Evolutionary conservation across 441 rosid species (phyloP), one percentile per base, ranked within the genome.

Genomic region (Jatropha podagrica): DNA sequence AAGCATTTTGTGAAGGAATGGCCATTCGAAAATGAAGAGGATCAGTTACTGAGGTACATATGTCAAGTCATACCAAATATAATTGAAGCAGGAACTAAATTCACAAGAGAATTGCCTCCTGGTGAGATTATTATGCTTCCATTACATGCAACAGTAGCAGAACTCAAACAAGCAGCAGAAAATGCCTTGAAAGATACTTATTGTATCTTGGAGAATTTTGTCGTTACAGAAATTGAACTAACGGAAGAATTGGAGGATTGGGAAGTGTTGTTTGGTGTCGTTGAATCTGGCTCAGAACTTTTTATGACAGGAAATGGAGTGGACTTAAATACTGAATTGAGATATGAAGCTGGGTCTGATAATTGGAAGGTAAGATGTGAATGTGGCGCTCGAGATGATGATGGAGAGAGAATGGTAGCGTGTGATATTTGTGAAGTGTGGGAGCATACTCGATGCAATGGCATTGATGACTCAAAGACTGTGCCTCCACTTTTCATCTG

Each of bases 341-440:
- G 82, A 78, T 86, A 73, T 49, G 90, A 95, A 84, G 89, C 93
- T 8, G 97, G 97, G 12, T 75, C 85, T 18, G 93, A 90, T 20
- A 89, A 85, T 26, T 93, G 98, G 99, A 83, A 85, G 79, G 94
- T 93, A 71, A 88, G 74, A 70, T 95, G 99, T 51, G 82, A 79
- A 61, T 93, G 98, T 60, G 97, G 92, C 20, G 94, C 96, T 11
- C 72, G 74, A 66, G 99, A 93, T 71, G 99, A 95, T 56, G 98
- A 95, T 72, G 98, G 98, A 27, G 98, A 95, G 83, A 82, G 97
- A 74, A 95, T 93, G 99, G 83, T 93, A 15, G 89, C 95, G 0
- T 92, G 99, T 54, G 99, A 95, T 44, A 75, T 91, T 0, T 93
- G 99, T 37, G 96, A 92, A 74, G 89, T 88, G 55, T 95, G 98